Percentiles rank a stretch among this genome's conserved stretches.
These are phyloP conservation scores for Citrus sinensis DNA, from an alignment of 345 rosid species.

Conservation along the genomic window DNA sequence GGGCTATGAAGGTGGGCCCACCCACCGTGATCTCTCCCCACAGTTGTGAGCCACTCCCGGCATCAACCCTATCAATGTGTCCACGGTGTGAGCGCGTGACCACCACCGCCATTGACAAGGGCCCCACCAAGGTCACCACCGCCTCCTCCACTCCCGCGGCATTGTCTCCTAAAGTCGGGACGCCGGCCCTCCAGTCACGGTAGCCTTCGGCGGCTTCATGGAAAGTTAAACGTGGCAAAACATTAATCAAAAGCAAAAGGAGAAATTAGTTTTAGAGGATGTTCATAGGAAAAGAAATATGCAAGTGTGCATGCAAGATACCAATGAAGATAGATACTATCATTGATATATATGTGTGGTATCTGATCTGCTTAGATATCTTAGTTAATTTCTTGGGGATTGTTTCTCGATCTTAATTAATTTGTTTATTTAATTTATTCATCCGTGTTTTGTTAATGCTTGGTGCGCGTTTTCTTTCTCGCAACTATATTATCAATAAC, in stretches of 20 bases:
- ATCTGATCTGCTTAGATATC: background rate
- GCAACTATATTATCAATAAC: background rate
- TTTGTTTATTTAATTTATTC: background rate
- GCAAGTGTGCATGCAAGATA: background rate
- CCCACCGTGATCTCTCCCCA: conserved; percentile 54
- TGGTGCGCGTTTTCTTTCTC: too few relatives aligned
- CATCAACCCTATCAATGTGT: conserved; percentile 86
- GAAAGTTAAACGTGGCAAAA: background rate
- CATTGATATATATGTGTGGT: background rate
- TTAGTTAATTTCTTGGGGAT: background rate
- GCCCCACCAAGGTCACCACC: conserved; percentile 20
- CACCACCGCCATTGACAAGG: conserved; percentile 31
- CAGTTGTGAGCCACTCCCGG: conserved; percentile 46
- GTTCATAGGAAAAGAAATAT: conserved; percentile 18
- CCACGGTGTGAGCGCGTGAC: conserved; percentile 90
- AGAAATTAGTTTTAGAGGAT: conserved; percentile 1
- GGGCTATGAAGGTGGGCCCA: conserved; percentile 76
- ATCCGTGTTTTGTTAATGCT: background rate
- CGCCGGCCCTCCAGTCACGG: conserved; percentile 37
- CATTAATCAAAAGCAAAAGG: background rate
- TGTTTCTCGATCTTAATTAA: background rate
- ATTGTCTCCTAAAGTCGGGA: conserved; percentile 33
- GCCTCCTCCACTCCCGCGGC: conserved; percentile 15
- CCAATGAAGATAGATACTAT: background rate
- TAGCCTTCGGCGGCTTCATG: conserved; percentile 45